Evolutionary conservation across 140 eudicot genomes (phyloP), one percentile per base, ranked within the genome.

Genomic region (Anethum foeniculum): DNA sequence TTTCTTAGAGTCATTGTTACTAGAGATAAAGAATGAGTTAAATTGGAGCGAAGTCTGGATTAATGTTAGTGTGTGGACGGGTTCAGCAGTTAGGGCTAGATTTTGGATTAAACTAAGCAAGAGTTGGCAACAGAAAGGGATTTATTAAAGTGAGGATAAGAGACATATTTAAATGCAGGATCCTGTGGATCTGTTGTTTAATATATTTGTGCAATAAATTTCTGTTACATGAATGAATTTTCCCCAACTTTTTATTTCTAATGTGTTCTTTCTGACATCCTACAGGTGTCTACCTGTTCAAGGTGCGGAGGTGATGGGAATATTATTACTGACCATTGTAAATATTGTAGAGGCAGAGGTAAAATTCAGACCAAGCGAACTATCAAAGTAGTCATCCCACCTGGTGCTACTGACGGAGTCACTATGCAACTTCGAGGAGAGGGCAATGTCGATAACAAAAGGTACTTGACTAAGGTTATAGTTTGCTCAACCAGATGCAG

Each of bases 241-340:
- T 62, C 54, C 69, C 14, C 0, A 38, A n/a, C 7, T 34, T 44
- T 68, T 54, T 44, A 36, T 7, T 23, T 74, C 79, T 28, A 32
- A 47, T 68, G 56, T 30, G 32, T 76, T 58, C 32, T 78, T 77
- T 80, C 68, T 69, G 30, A 83, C 84, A 16, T 86, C 56, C 32
- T 77, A 64, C 54, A 92, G 98, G 93, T 92, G 25, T 87, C 95
- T 76, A 86, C 90, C 75, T 94, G 98, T 86, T 80, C 88, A 81
- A 92, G 81, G 72, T 94, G 98, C 86, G 86, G 80, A 68, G 98
- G 98, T 77, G 85, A 88, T 71, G 98, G 98, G 68, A 92, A 87
- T 87, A 85, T 85, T 44, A 85, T 92, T 46, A 90, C 92, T n/a
- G 95, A 89, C 82, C 51, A 21, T 48, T 94, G 98, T 62, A 56